A percentile compares a stretch with the other conserved stretches of the same genome.
phyloP scores from a whole-genome alignment of 768 basidiomycete species.

The Cantharellus anzutake region DNA sequence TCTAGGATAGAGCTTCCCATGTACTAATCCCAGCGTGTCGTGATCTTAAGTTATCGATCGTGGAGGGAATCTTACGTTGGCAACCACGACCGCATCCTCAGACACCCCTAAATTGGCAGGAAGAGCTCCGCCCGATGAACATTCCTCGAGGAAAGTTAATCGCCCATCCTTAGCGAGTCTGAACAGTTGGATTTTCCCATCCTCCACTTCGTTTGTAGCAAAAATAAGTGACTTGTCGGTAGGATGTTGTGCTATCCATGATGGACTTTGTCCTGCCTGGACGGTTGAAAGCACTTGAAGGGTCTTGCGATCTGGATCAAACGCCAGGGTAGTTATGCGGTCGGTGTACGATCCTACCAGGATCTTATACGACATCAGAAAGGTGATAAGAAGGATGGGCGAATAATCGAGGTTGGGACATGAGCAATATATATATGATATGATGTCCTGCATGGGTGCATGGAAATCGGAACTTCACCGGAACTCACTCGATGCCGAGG shows the following conservation, averaged over 20 bases:
- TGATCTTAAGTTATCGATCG: neutral
- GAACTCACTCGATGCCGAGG: too few relatives aligned
- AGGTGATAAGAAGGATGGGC: too few relatives aligned
- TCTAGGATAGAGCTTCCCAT: conserved; percentile 39
- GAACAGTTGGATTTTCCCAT: conserved; percentile 46
- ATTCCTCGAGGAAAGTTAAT: conserved; percentile 30
- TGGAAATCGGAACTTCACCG: too few relatives aligned
- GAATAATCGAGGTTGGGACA: too few relatives aligned
- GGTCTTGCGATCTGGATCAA: conserved; percentile 30
- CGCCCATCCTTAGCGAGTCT: conserved; percentile 34
- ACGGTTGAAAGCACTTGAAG: conserved; percentile 13
- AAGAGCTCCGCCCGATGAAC: conserved; percentile 35
- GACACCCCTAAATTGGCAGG: conserved; percentile 46
- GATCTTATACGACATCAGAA: conserved; percentile 13
- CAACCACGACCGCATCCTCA: conserved; percentile 39
- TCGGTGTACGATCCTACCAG: conserved; percentile 24
- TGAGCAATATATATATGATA: too few relatives aligned
- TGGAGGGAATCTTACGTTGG: conserved; percentile 39
- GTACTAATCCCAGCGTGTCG: conserved; percentile 29
- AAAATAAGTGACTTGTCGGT: conserved; percentile 38
- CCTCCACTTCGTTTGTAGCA: conserved; percentile 42
- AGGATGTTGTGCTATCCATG: conserved; percentile 55
- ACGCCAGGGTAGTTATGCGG: conserved; percentile 40
- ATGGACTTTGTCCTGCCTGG: conserved; percentile 25
- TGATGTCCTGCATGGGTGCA: too few relatives aligned